These are phyloP conservation scores for Yamagishiella unicocca DNA, from an alignment of 139 green algal species.

Conservation along the genomic window DNA sequence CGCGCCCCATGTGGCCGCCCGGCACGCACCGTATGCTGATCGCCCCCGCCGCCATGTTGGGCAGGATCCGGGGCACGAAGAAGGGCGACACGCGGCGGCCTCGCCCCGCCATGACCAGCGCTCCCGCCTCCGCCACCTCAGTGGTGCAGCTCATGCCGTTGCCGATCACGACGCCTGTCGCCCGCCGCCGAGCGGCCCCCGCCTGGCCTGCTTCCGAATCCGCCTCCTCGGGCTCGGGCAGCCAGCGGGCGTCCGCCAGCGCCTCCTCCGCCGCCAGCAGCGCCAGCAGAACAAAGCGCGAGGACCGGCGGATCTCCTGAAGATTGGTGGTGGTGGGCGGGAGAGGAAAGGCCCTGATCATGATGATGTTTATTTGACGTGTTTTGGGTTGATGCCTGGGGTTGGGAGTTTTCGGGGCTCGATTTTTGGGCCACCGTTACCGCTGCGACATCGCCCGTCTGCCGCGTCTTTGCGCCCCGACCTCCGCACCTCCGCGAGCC, in stretches of 20 bases:
- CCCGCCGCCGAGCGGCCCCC: conserved; percentile 24
- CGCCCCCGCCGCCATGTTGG: conserved; percentile 93
- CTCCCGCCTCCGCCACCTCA: conserved; percentile 84
- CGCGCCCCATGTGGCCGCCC: no score
- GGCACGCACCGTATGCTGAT: conserved; percentile 81
- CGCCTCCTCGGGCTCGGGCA: no score
- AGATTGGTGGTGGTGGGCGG: not conserved
- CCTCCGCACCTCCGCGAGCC: conserved; percentile 45
- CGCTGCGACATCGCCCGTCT: no score
- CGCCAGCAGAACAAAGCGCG: conserved; percentile 43
- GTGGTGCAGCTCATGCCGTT: conserved; percentile 89
- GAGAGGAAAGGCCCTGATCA: not conserved
- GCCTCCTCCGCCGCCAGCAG: conserved; percentile 54
- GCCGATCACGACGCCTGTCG: conserved; percentile 89
- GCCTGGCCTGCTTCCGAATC: not conserved
- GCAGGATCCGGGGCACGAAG: conserved; percentile 93
- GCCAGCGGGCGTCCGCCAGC: conserved; percentile 74
- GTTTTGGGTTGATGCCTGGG: not conserved
- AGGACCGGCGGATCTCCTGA: conserved; percentile 51
- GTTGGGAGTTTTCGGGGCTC: no score
- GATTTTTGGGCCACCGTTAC: no score
- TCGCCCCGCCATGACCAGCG: conserved; percentile 68
- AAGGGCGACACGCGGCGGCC: conserved; percentile 86
- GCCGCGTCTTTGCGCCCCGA: not conserved
- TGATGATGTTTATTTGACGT: not conserved